phyloP scores from a whole-genome alignment of 345 rosid species.

The Eucalyptus globulus region DNA sequence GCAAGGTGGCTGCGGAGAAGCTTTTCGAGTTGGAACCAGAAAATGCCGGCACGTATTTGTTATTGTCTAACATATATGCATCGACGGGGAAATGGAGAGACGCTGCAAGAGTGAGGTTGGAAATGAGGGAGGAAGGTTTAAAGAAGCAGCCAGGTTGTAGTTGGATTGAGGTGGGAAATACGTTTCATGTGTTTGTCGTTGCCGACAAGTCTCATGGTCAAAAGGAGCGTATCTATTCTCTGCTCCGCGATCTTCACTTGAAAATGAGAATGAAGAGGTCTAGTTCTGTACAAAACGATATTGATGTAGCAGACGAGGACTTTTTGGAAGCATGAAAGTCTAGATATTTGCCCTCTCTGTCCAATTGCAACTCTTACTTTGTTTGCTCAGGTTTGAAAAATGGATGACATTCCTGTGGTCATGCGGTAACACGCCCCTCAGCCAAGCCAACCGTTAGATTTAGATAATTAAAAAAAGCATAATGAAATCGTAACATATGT shows the following conservation, averaged over 20 bases:
- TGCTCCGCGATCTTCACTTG: slow-evolving; percentile 24
- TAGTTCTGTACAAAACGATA: background rate
- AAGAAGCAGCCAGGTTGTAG: slow-evolving; percentile 78
- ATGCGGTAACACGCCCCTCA: background rate
- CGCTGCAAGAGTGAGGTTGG: slow-evolving; percentile 34
- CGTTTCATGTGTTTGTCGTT: slow-evolving; percentile 36
- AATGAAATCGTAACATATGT: background rate
- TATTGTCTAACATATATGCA: slow-evolving; percentile 55
- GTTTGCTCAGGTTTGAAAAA: background rate
- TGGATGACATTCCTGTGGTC: background rate
- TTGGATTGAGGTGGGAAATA: slow-evolving; percentile 45
- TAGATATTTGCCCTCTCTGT: background rate
- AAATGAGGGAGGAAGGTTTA: slow-evolving; percentile 52
- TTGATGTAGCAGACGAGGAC: background rate
- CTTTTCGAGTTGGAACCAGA: slow-evolving; percentile 36
- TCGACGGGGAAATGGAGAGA: slow-evolving; percentile 36
- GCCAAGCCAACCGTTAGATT: background rate
- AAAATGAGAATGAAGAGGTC: slow-evolving; percentile 34
- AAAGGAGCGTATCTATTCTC: slow-evolving; percentile 10
- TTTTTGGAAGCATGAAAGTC: background rate
- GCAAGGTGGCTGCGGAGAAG: slow-evolving; percentile 35
- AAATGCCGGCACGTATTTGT: slow-evolving; percentile 34
- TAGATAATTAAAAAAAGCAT: background rate
- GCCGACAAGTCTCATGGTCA: slow-evolving; percentile 39
- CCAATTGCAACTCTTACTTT: background rate